Conservation (phyloP, 2,329 filamentous ascomycete genomes). For the Aspergillus persii region DNA sequence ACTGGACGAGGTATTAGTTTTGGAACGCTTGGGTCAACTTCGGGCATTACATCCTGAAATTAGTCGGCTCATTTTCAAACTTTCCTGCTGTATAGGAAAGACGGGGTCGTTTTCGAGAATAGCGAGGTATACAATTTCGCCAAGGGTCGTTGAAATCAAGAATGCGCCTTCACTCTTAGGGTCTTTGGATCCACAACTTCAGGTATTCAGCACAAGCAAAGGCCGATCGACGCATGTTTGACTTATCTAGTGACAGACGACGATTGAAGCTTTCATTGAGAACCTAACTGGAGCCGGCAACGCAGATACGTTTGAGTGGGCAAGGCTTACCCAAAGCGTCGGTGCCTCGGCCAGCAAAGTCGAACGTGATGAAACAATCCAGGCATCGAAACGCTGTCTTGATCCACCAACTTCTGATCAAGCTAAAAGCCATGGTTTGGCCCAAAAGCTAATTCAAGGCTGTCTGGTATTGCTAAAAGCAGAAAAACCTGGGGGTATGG, state of each 20-base stretch:
- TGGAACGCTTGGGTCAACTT: conserved; percentile 21
- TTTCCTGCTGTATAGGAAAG: conserved; percentile 18
- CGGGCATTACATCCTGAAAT: conserved; percentile 30
- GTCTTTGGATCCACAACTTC: conserved; percentile 28
- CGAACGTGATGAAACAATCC: conserved; percentile 19
- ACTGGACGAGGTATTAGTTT: conserved; percentile 29
- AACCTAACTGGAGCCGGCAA: not conserved
- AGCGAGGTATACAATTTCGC: conserved; percentile 27
- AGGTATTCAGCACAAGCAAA: conserved; percentile 24
- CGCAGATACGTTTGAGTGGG: not conserved
- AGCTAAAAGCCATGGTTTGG: conserved; percentile 30
- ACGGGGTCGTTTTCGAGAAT: conserved; percentile 20
- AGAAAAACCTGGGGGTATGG: conserved; percentile 33
- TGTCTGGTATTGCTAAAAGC: conserved; percentile 36
- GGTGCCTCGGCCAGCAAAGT: conserved; percentile 3
- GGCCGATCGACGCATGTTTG: not conserved
- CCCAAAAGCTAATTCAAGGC: conserved; percentile 33
- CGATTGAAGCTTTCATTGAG: conserved; percentile 21
- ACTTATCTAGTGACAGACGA: conserved; percentile 23
- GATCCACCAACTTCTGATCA: conserved; percentile 31
- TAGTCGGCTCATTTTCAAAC: conserved; percentile 28
- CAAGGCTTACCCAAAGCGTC: conserved; percentile 9
- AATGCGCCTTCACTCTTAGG: conserved; percentile 15
- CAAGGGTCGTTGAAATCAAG: conserved; percentile 20
- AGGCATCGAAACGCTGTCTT: conserved; percentile 36